Percentiles rank a stretch among this genome's conserved stretches.
Conservation (phyloP, 495 filamentous ascomycete genomes). For the Hypoxylon lienhwacheense region DNA sequence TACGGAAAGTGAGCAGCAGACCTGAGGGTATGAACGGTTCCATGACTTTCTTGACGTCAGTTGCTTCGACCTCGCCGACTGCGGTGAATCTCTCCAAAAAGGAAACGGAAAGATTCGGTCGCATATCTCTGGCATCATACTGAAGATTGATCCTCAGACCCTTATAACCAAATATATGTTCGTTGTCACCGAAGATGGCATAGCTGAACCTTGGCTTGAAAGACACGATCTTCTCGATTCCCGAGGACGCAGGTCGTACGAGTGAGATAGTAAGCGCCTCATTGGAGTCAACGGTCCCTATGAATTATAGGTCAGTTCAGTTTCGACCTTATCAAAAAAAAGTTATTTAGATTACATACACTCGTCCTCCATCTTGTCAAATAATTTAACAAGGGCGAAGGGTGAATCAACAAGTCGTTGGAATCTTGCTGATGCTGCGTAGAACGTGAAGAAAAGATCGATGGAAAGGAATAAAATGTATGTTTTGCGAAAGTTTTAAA, state of each 20-base stretch:
- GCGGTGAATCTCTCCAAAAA: slow-evolving; percentile 74
- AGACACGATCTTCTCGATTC: slow-evolving; percentile 59
- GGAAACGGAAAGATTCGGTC: slow-evolving; percentile 69
- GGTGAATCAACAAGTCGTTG: background rate
- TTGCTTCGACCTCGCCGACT: slow-evolving; percentile 68
- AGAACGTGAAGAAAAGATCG: no score
- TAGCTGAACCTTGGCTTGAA: slow-evolving; percentile 91
- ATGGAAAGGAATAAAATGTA: no score
- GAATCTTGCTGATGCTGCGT: no score
- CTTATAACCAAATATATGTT: slow-evolving; percentile 89
- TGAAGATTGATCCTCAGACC: slow-evolving; percentile 71
- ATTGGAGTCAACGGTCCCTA: slow-evolving; percentile 76
- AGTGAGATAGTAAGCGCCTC: slow-evolving; percentile 73
- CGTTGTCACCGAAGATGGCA: slow-evolving; percentile 86
- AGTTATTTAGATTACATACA: slow-evolving; percentile 48
- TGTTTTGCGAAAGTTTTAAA: no score
- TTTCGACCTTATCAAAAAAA: background rate
- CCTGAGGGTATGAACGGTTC: slow-evolving; percentile 68
- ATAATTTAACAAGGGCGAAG: slow-evolving; percentile 1
- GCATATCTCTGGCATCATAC: slow-evolving; percentile 80
- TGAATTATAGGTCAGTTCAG: slow-evolving; percentile 15
- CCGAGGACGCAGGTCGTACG: slow-evolving; percentile 58
- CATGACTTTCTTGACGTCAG: slow-evolving; percentile 66
- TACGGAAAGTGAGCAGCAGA: slow-evolving; percentile 42
- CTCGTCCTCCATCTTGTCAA: slow-evolving; percentile 47